phyloP scores from a whole-genome alignment of 164 flowering plant genomes.

The Echeveria elegans region DNA sequence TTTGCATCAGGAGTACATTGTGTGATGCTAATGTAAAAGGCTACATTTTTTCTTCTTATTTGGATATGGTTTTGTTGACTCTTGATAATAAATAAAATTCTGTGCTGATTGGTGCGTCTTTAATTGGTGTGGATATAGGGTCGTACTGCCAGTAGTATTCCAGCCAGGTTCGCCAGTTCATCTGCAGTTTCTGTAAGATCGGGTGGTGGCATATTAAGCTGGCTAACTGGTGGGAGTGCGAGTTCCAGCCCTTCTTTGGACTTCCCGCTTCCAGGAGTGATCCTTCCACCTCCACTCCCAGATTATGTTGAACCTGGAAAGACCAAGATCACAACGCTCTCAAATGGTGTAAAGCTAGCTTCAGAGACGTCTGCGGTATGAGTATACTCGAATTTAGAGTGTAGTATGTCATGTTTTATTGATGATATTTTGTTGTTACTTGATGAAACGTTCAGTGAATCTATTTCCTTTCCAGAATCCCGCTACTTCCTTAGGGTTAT shows the following conservation, averaged over 20 bases:
- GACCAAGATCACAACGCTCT: slow-evolving; percentile 72
- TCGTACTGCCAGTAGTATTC: slow-evolving; percentile 16
- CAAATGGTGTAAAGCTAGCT: slow-evolving; percentile 82
- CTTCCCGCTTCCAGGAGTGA: slow-evolving; percentile 56
- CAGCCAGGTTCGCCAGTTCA: slow-evolving; percentile 49
- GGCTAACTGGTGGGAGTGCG: slow-evolving; percentile 63
- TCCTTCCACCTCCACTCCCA: slow-evolving; percentile 60
- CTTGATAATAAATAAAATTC: neutral
- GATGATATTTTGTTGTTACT: neutral
- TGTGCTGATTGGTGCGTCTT: neutral
- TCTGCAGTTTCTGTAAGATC: slow-evolving; percentile 30
- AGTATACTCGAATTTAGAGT: neutral
- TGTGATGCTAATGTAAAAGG: neutral
- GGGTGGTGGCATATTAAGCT: slow-evolving; percentile 59
- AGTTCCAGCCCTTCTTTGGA: slow-evolving; percentile 45
- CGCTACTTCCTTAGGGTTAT: slow-evolving; percentile 74
- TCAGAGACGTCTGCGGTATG: slow-evolving; percentile 71
- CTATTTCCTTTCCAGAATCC: slow-evolving; percentile 37
- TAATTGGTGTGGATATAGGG: slow-evolving; percentile 20
- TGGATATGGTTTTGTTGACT: neutral
- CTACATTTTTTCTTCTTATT: neutral
- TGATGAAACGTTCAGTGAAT: neutral
- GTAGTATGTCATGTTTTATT: neutral
- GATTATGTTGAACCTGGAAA: slow-evolving; percentile 68
- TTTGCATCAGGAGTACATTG: too few species aligned